Evolutionary conservation across 2,329 filamentous ascomycete species (phyloP).

Genomic region (Albophoma yamanashiensis): DNA sequence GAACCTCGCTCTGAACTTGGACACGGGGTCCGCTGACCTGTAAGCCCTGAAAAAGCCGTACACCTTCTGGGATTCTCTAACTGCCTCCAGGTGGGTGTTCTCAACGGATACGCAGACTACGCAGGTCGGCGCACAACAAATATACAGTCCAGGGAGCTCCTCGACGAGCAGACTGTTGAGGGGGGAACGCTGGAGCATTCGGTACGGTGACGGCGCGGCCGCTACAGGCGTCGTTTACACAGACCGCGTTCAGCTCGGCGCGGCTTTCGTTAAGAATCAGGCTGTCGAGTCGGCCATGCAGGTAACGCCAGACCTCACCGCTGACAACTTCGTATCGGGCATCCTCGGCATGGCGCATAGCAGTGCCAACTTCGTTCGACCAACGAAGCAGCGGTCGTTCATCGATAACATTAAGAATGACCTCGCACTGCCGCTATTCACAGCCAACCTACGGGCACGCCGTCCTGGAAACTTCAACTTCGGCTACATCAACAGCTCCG

Average conservation of each 20-base stretch:
- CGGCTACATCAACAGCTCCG: conserved; percentile 39
- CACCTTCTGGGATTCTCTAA: conserved; percentile 2
- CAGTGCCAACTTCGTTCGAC: conserved; percentile 21
- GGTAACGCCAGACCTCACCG: conserved; percentile 36
- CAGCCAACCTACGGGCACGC: conserved; percentile 21
- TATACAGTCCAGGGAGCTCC: conserved; percentile 42
- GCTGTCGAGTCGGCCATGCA: conserved; percentile 54
- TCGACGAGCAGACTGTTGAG: conserved; percentile 29
- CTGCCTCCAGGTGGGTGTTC: conserved; percentile 55
- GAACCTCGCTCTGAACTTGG: conserved; percentile 55
- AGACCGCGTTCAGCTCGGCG: conserved; percentile 52
- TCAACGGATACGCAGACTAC: conserved; percentile 41
- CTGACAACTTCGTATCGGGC: conserved; percentile 22
- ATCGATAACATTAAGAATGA: conserved; percentile 21
- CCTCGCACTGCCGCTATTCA: conserved; percentile 23
- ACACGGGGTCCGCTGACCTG: conserved; percentile 49
- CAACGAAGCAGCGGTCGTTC: conserved; percentile 20
- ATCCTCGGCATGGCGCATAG: conserved; percentile 23
- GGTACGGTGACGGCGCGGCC: conserved; percentile 54
- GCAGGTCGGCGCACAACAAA: conserved; percentile 37
- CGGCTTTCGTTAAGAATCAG: conserved; percentile 46
- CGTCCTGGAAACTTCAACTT: conserved; percentile 27
- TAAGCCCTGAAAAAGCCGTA: conserved; percentile 9
- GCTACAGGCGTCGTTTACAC: conserved; percentile 55
- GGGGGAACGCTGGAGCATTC: conserved; percentile 42